Evolutionary conservation across 441 rosid species (phyloP), one percentile per base, ranked within the genome.

Genomic region (Codiaeum variegatum): DNA sequence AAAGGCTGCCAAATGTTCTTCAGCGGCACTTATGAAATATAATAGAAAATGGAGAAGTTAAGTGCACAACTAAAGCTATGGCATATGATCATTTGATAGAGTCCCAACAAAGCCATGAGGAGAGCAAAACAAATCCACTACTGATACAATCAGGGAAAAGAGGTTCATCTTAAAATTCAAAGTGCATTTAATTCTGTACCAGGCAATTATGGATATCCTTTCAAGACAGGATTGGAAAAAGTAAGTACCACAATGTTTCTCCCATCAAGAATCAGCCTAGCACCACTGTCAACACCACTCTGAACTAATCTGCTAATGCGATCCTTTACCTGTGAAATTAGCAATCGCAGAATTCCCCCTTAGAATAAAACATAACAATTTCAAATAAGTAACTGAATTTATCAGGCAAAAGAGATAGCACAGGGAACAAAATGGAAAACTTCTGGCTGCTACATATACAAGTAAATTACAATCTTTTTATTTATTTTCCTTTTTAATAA

Each of bases 201-300:
- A 23, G 64, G 32, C 63, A 66, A n/a, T 46, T 34, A 69, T 24
- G 1, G 24, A 6, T 24, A 69, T 49, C 38, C n/a, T 31, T 31
- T 59, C 21, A n/a, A 65, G 8, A 56, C n/a, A 31, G 29, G 28
- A 75, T 18, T n/a, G 47, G 64, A 40, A 54, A 6, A 77, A 38
- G 34, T 21, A 73, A 15, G 21, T 88, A 90, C 98, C 94, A 81
- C 81, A 69, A 86, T 87, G 67, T 85, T 76, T 83, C 96, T 89
- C 73, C 98, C 98, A 70, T 91, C 97, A 78, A 94, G 94, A 62
- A 90, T 78, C 73, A 88, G 83, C 79, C 77, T 87, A 65, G 93
- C 97, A 69, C 98, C 98, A 75, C 82, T 84, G 38, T 85, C 90
- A 46, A 87, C 84, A 66, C 89, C 97, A 77, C 87, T 86, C 73